A percentile compares a stretch with the other conserved stretches of the same genome.
phyloP scores from a whole-genome alignment of 495 filamentous ascomycete genomes.

The Aspergillus mulundensis region DNA sequence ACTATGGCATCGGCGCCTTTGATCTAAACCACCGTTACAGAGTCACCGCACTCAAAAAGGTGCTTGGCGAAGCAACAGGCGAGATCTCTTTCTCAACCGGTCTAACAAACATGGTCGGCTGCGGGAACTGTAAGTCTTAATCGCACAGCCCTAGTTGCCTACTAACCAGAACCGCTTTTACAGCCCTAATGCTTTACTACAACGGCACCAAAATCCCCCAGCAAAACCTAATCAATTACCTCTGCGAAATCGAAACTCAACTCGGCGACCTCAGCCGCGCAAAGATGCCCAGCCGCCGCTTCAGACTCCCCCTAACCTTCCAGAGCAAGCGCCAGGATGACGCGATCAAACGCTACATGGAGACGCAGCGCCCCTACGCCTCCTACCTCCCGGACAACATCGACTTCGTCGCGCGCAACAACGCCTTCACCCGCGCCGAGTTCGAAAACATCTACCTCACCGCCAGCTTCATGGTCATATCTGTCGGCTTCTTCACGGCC shows the following conservation, averaged over 20 bases:
- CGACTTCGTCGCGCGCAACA: constrained; percentile 54
- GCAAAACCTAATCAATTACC: constrained; percentile 26
- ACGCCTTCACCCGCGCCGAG: constrained; percentile 47
- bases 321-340: constrained; percentile 45
- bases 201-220: constrained; percentile 38
- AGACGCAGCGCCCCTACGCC: constrained; percentile 54
- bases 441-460: constrained; percentile 45
- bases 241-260: constrained; percentile 24
- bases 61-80: constrained; percentile 26
- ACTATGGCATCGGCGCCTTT: constrained; percentile 48
- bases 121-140: constrained; percentile 36
- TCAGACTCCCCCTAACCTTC: constrained; percentile 54
- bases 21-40: constrained; percentile 49
- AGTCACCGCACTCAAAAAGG: constrained; percentile 44
- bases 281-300: constrained; percentile 48
- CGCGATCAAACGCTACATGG: constrained; percentile 52
- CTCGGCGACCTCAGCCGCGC: constrained; percentile 35
- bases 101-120: constrained; percentile 46
- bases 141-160: not conserved
- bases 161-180: not conserved
- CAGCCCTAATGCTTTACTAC: constrained; percentile 47
- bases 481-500: constrained; percentile 56
- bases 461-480: constrained; percentile 46
- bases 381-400: constrained; percentile 57
- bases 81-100: constrained; percentile 32